Evolutionary conservation across 371 early-diverging fungal genomes (phyloP).

Genomic region (Batkoa obscura): DNA sequence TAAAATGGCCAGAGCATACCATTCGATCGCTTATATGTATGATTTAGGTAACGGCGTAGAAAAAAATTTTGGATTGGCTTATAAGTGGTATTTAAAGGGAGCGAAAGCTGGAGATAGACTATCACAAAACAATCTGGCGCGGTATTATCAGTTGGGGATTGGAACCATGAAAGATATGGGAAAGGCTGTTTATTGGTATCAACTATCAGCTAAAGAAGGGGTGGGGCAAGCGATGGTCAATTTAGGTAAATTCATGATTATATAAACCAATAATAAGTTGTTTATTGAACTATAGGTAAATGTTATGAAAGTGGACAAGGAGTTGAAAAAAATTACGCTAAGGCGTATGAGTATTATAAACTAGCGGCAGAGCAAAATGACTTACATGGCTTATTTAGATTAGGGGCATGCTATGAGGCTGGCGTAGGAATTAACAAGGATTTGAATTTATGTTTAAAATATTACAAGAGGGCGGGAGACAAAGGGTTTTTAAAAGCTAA

Average conservation of each 20-base stretch:
- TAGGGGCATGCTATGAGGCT: conserved; percentile 60
- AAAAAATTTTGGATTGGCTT: conserved; percentile 23
- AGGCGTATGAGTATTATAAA: conserved; percentile 36
- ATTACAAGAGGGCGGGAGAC: conserved; percentile 12
- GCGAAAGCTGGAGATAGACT: conserved; percentile 13
- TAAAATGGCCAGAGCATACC: conserved; percentile 54
- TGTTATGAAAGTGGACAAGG: conserved; percentile 52
- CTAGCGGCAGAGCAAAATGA: conserved; percentile 2
- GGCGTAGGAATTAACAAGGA: conserved; percentile 24
- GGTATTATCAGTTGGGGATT: conserved; percentile 18
- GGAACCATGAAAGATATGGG: conserved; percentile 3
- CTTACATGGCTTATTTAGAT: conserved; percentile 13
- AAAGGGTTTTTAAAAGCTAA: too few species aligned
- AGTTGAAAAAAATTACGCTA: conserved; percentile 19
- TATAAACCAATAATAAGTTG: conserved; percentile 9
- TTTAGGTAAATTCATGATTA: conserved; percentile 37
- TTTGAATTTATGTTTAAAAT: conserved; percentile 41
- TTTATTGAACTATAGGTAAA: conserved; percentile 43
- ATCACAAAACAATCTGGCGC: conserved; percentile 37
- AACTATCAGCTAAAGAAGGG: conserved; percentile 46
- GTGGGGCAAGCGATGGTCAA: conserved; percentile 63
- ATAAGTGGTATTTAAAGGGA: conserved; percentile 45
- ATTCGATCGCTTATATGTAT: conserved; percentile 47
- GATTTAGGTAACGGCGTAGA: conserved; percentile 48
- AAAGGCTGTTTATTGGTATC: conserved; percentile 7